Evolutionary conservation across 2,329 filamentous ascomycete species (phyloP).

Genomic region (Trichoderma citrinoviride): DNA sequence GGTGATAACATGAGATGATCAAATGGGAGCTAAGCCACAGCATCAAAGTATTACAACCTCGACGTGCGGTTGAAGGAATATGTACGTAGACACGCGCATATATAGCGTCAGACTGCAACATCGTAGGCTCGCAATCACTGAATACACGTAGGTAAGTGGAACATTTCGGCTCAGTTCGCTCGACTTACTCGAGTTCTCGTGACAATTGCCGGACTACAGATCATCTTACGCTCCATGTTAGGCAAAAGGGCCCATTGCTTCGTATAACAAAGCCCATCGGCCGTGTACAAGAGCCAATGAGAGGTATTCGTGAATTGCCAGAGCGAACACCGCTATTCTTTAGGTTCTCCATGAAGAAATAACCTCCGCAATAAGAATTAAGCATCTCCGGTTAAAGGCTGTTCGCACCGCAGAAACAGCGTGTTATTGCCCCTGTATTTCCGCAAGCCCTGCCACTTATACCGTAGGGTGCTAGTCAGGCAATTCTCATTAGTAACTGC

Average conservation of each 20-base stretch:
- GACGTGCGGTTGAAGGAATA: not conserved
- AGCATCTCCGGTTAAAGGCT: not conserved
- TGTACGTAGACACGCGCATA: not conserved
- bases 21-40: not conserved
- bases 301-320: not conserved
- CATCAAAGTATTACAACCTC: not conserved
- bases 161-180: not conserved
- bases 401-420: not conserved
- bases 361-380: not conserved
- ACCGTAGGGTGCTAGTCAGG: not conserved
- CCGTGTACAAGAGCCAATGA: not conserved
- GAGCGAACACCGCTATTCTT: not conserved
- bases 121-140: not conserved
- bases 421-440: conserved; percentile 2
- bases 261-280: not conserved
- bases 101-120: not conserved
- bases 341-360: not conserved
- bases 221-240: not conserved
- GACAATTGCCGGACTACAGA: no score
- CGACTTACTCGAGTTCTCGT: not conserved
- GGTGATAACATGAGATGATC: not conserved
- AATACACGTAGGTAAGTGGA: not conserved
- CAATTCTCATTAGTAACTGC: not conserved
- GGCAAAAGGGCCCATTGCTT: not conserved
- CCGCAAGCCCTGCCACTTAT: not conserved